Evolutionary conservation across 2,329 filamentous ascomycete genomes (phyloP).

Genomic region (Fusarium coicis): DNA sequence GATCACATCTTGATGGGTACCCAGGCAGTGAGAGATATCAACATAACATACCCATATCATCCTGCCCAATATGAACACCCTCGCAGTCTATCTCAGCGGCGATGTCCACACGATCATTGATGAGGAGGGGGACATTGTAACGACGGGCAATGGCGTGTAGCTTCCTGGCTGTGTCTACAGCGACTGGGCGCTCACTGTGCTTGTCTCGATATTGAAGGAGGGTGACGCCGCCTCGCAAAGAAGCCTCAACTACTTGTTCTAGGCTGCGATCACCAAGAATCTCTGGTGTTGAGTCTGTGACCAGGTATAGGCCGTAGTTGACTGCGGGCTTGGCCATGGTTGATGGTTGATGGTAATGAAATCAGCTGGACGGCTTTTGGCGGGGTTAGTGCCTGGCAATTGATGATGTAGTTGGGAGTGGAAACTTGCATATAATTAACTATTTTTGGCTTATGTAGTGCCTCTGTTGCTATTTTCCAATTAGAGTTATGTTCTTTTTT

Average conservation of each 20-base stretch:
- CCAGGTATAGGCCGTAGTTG: slow-evolving; percentile 87
- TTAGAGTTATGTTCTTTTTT: neutral
- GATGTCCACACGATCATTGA: slow-evolving; percentile 94
- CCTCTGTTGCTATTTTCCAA: neutral
- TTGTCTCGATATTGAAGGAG: slow-evolving; percentile 95
- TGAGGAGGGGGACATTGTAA: slow-evolving; percentile 80
- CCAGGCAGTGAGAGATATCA: neutral
- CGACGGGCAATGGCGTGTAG: slow-evolving; percentile 77
- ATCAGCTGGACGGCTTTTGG: neutral
- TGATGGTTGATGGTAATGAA: neutral
- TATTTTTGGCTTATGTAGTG: neutral
- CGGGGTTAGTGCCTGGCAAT: slow-evolving; percentile 7
- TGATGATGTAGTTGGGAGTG: neutral
- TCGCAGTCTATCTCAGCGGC: slow-evolving; percentile 87
- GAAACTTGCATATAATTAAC: neutral
- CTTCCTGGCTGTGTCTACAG: slow-evolving; percentile 75
- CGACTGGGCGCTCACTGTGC: slow-evolving; percentile 75
- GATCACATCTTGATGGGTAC: neutral
- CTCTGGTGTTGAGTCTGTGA: slow-evolving; percentile 90
- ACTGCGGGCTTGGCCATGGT: slow-evolving; percentile 50
- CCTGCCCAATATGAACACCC: slow-evolving; percentile 94
- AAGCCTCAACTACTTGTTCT: slow-evolving; percentile 76
- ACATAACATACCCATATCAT: slow-evolving; percentile 79
- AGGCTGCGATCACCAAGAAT: slow-evolving; percentile 81
- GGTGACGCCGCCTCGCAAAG: slow-evolving; percentile 82